Base-by-base conservation (phyloP, 192 early-diverging fungal species). In the Entophlyctis luteolus region DNA sequence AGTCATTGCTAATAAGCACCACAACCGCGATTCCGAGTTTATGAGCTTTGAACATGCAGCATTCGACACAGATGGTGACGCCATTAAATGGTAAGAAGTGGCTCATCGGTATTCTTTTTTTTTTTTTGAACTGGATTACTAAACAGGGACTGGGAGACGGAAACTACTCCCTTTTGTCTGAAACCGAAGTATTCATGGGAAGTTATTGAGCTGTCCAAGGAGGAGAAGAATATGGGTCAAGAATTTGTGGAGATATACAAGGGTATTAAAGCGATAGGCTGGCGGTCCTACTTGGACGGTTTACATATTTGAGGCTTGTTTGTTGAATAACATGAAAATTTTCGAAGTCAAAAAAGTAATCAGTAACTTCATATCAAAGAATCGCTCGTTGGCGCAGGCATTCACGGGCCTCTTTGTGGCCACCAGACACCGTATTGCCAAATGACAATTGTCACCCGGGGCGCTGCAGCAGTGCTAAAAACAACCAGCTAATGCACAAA, bases 1-100 rank as follows among this genome's bases (percentile, higher is more conserved):
- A 23, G 55, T 80, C 2, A 16, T 74, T 1, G 56, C 18, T 12
- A 80, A 80, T 71, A 78, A 78, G 25, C 5, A 25, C 14, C 29
- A 14, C 16, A 12, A 52, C 22, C 18, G 50, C 25, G 62, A 63
- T 37, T 8, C 23, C 29, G 34, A 8, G 5, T 66, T 53, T 42
- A 27, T 66, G 48, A 31, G 28, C 27, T 66, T 66, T 37, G 63
- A 66, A n/a, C 42, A 66, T 66, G 63, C 63, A 4, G 63, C 63
- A 4, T 66, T 66, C 42, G 63, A 66, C 25, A 54, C 48, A 8
- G 62, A 63, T n/a, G 62, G 25, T 27, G 34, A 55, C 29, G 37
- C 23, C 2, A 66, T 36, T 16, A 36, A 25, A 1, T 36, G 29
- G 25, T n/a, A n/a, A n/a, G n/a, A n/a, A n/a, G n/a, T n/a, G n/a